Base-by-base conservation (phyloP, 2,329 filamentous ascomycete genomes). In the Colletotrichum siamense region DNA sequence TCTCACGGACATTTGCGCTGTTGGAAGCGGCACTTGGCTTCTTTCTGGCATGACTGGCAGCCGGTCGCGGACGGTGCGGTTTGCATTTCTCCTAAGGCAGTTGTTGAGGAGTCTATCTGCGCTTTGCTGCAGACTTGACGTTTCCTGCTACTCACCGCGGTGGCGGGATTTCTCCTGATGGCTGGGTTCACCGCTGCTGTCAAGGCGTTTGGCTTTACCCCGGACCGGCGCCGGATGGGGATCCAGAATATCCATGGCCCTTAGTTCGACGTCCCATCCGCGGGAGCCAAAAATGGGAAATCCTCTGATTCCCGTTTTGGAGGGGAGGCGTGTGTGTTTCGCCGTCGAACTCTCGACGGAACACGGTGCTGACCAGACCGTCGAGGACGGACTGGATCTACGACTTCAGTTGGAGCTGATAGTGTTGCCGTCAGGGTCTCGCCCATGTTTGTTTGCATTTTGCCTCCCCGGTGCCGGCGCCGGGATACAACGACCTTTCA, bases 121-220 rank as follows among this genome's bases (percentile, higher is more conserved):
- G n/a, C 26, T 15, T 36, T 63, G 28, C 59, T 24, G 18, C 59
- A 63, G 28, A 34, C 59, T 52, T 52, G 44, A 52, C n/a, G n/a
- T 52, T 52, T 24, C n/a, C 10, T 63, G n/a, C 62, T 70, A 8
- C 57, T 63, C 62, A 18, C 44, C 69, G 13, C 16, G 63, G 63
- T 44, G 57, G 69, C 63, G 62, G 69, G 55, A 32, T 52, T n/a
- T 49, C 13, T 66, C 36, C 32, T 22, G 22, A 22, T 22, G 44
- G 69, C 73, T 49, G 70, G 73, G 70, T 69, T 76, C 73, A 76
- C 70, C 73, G 73, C 73, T 73, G 69, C 55, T 73, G 34, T 73
- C 59, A 69, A 57, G 64, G 64, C 69, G 64, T 76, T 26, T 65
- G 57, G 34, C 22, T 73, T 76, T 49, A 24, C 63, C 44, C 55